Conservation (phyloP, 192 early-diverging fungal genomes). For the Pecoramyces ruminantium region DNA sequence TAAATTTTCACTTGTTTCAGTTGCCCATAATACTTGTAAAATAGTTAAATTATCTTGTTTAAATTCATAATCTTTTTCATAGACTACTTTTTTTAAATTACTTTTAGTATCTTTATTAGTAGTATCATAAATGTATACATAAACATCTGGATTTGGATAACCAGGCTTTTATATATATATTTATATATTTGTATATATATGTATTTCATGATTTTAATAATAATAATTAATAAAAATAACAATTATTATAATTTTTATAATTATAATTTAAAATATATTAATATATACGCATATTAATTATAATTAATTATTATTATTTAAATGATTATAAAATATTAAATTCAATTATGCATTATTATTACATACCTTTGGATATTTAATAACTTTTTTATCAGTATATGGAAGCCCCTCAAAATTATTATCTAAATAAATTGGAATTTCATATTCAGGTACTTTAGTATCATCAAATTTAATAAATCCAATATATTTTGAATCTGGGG, state of each 20-base stretch:
- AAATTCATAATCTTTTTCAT: slow-evolving; percentile 19
- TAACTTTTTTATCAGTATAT: slow-evolving; percentile 52
- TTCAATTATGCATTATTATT: no score
- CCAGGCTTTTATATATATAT: slow-evolving; percentile 51
- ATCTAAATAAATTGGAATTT: slow-evolving; percentile 54
- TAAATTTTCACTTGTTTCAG: slow-evolving; percentile 31
- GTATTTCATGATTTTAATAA: no score
- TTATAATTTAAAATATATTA: not conserved
- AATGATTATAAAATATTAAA: no score
- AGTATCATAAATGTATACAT: slow-evolving; percentile 43
- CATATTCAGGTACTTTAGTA: slow-evolving; percentile 56
- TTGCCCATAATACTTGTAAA: slow-evolving; percentile 70
- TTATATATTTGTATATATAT: no score
- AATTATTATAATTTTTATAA: no score
- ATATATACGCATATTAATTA: not conserved
- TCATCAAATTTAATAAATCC: slow-evolving; percentile 82
- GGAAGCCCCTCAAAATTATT: slow-evolving; percentile 21
- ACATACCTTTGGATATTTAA: slow-evolving; percentile 69
- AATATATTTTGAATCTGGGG: slow-evolving; percentile 54
- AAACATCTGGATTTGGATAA: slow-evolving; percentile 61
- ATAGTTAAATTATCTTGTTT: slow-evolving; percentile 56
- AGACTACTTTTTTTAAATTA: slow-evolving; percentile 1
- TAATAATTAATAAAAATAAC: no score
- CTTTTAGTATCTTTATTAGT: slow-evolving; percentile 10
- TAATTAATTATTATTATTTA: not conserved